Evolutionary conservation across 495 filamentous ascomycete species (phyloP).

Genomic region (Lichina pygmaea): DNA sequence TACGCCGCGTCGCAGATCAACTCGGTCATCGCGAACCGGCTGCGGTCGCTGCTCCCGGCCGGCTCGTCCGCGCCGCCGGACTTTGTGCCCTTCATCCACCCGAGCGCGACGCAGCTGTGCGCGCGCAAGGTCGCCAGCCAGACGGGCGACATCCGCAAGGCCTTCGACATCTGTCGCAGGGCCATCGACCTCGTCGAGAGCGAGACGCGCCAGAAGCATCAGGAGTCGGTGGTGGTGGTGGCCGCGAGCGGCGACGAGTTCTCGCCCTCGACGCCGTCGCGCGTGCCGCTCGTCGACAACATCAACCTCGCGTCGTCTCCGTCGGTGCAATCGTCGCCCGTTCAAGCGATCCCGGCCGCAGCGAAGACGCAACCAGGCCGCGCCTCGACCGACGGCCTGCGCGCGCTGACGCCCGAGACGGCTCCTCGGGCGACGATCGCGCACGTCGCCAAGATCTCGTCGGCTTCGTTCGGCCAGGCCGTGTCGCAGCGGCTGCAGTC

Average conservation of each 20-base stretch:
- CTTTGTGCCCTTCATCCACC: slow-evolving; percentile 71
- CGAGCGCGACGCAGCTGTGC: slow-evolving; percentile 74
- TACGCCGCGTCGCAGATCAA: slow-evolving; percentile 81
- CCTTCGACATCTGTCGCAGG: slow-evolving; percentile 76
- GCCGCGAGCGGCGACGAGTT: slow-evolving; percentile 17
- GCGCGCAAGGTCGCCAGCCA: slow-evolving; percentile 83
- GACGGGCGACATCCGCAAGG: slow-evolving; percentile 81
- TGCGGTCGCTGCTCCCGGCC: slow-evolving; percentile 38
- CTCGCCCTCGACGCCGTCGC: slow-evolving; percentile 22
- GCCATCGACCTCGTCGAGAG: slow-evolving; percentile 73
- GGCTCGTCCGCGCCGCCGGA: slow-evolving; percentile 13
- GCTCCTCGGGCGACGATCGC: slow-evolving; percentile 73
- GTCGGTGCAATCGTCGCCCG: background rate
- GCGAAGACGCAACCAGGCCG: slow-evolving; percentile 5
- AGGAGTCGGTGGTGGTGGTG: slow-evolving; percentile 7
- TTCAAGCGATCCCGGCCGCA: slow-evolving; percentile 5
- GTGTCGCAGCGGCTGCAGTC: slow-evolving; percentile 55
- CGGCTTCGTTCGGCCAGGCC: slow-evolving; percentile 64
- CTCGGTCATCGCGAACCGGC: slow-evolving; percentile 55
- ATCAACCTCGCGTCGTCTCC: slow-evolving; percentile 37
- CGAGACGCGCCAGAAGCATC: slow-evolving; percentile 44
- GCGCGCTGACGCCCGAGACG: slow-evolving; percentile 33
- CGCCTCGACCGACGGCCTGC: slow-evolving; percentile 17
- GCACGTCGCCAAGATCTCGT: slow-evolving; percentile 73
- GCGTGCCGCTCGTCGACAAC: slow-evolving; percentile 35